Evolutionary conservation across 805 yeast species (phyloP).

Genomic region (Saccharomycopsis selenospora): DNA sequence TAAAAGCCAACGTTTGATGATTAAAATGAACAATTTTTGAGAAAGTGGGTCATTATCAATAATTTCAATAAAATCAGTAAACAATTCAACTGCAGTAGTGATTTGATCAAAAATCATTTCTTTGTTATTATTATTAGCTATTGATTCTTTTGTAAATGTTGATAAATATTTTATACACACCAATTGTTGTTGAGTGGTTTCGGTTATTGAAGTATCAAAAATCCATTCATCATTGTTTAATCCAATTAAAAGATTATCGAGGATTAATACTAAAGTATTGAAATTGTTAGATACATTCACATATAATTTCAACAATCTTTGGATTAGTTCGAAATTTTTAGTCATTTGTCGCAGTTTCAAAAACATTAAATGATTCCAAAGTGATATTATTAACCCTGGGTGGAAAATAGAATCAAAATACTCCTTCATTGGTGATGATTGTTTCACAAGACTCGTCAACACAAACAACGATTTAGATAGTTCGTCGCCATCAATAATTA

Average conservation of each 20-base stretch:
- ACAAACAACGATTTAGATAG: slow-evolving; percentile 62
- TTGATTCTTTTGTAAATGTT: slow-evolving; percentile 8
- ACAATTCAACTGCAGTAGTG: slow-evolving; percentile 36
- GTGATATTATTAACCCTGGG: slow-evolving; percentile 25
- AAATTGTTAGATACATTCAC: slow-evolving; percentile 20
- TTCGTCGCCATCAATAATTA: slow-evolving; percentile 38
- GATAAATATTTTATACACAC: slow-evolving; percentile 8
- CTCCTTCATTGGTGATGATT: slow-evolving; percentile 23
- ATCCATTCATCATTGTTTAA: slow-evolving; percentile 11
- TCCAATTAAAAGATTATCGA: slow-evolving; percentile 18
- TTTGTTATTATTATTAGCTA: slow-evolving; percentile 5
- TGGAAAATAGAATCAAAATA: slow-evolving; percentile 29
- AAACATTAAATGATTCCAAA: slow-evolving; percentile 41
- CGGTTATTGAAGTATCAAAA: slow-evolving; percentile 6
- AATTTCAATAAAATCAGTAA: slow-evolving; percentile 39
- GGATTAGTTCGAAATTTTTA: slow-evolving; percentile 7
- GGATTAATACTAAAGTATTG: not conserved
- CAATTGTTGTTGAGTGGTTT: not conserved
- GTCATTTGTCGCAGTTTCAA: slow-evolving; percentile 29
- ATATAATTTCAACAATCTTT: slow-evolving; percentile 32
- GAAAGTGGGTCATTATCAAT: slow-evolving; percentile 38
- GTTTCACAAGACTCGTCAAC: slow-evolving; percentile 34
- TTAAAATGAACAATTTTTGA: slow-evolving; percentile 39
- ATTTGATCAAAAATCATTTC: slow-evolving; percentile 37
- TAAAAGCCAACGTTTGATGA: slow-evolving; percentile 57